These are phyloP conservation scores for Pseudocercospora crystallina DNA, from an alignment of 2,329 filamentous ascomycete species.

Conservation along the genomic window DNA sequence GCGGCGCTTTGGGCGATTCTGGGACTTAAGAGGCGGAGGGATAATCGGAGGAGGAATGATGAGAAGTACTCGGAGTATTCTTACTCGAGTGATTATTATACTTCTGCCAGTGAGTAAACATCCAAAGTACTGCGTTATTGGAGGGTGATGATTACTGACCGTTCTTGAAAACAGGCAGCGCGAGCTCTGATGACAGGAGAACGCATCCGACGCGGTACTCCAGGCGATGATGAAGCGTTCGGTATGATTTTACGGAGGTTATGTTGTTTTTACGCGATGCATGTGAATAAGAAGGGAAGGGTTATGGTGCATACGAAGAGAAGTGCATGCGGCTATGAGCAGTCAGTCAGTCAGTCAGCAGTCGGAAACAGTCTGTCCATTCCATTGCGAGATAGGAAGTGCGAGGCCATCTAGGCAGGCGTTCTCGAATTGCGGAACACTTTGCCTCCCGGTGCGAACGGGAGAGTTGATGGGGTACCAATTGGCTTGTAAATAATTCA, in stretches of 20 bases:
- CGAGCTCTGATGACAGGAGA: constrained; percentile 26
- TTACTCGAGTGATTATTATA: constrained; percentile 48
- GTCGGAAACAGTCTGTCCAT: no score
- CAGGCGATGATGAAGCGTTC: constrained; percentile 13
- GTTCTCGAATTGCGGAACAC: no score
- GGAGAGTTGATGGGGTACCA: no score
- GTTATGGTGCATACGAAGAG: no score
- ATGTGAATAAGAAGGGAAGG: no score
- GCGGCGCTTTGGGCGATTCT: constrained; percentile 46
- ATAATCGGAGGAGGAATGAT: constrained; percentile 37
- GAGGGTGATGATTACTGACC: constrained; percentile 13
- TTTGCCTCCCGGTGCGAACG: no score
- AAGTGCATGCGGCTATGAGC: no score
- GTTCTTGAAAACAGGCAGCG: constrained; percentile 19
- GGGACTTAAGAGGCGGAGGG: constrained; percentile 46
- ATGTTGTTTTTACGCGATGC: no score
- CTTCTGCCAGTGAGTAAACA: constrained; percentile 46
- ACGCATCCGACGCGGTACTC: constrained; percentile 21
- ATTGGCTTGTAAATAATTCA: constrained; percentile 5
- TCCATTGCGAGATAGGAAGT: no score
- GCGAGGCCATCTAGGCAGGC: no score
- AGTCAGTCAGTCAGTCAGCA: no score
- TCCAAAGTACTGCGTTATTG: no score
- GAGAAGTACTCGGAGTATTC: constrained; percentile 44
- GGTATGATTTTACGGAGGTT: not conserved